Conservation (phyloP, 2,329 filamentous ascomycete genomes). For the Rhexocercosporidium sp. region DNA sequence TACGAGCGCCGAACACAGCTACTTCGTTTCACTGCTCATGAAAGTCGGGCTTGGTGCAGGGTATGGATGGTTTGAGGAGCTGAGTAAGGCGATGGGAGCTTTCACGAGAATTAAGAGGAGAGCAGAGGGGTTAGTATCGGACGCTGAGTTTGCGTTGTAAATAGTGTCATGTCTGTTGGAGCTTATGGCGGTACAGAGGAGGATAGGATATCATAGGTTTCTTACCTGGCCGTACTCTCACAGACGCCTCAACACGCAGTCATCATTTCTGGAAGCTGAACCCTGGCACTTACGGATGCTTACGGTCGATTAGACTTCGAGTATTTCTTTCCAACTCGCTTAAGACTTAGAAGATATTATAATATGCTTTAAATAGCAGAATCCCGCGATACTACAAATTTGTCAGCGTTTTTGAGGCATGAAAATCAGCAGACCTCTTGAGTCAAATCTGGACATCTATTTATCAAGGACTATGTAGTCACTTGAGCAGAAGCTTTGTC, state of each 20-base stretch:
- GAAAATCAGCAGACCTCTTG: too few relatives aligned
- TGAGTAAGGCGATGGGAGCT: constrained; percentile 73
- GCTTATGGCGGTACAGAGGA: neutral
- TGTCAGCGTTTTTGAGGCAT: too few relatives aligned
- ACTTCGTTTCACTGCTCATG: constrained; percentile 14
- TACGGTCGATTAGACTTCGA: too few relatives aligned
- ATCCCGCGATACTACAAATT: too few relatives aligned
- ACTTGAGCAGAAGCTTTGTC: too few relatives aligned
- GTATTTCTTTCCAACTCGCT: too few relatives aligned
- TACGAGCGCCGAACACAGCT: constrained; percentile 6
- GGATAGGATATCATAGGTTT: neutral
- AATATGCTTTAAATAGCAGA: too few relatives aligned
- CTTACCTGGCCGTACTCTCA: neutral
- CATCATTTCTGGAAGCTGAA: neutral
- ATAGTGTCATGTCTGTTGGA: neutral
- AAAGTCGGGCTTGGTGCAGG: constrained; percentile 17
- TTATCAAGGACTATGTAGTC: too few relatives aligned
- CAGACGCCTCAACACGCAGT: neutral
- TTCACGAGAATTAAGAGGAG: constrained; percentile 43
- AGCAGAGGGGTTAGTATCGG: constrained; percentile 44
- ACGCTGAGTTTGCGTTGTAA: too few relatives aligned
- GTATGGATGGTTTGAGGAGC: constrained; percentile 57
- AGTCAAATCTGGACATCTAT: too few relatives aligned
- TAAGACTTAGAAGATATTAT: too few relatives aligned
- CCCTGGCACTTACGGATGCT: too few relatives aligned